These are phyloP conservation scores for Stenocarpella maydis DNA, from an alignment of 2,329 filamentous ascomycete species.

Conservation along the genomic window DNA sequence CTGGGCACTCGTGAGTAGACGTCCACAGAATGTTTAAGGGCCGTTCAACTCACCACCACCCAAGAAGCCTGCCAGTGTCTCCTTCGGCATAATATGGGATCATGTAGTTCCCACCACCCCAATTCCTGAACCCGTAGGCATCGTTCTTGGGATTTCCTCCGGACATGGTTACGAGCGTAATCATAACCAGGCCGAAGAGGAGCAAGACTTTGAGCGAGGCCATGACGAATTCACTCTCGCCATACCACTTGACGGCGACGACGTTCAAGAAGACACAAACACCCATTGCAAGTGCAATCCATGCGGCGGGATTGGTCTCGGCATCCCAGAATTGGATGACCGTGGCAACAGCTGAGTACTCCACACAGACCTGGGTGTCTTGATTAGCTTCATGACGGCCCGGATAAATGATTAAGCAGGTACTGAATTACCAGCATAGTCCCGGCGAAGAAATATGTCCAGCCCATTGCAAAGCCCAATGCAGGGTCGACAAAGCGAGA, in stretches of 20 bases:
- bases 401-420: not conserved
- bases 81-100: constrained; percentile 40
- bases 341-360: constrained; percentile 34
- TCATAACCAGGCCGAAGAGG: constrained; percentile 29
- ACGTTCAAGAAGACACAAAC: constrained; percentile 37
- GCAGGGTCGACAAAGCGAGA: constrained; percentile 62
- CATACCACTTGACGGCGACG: constrained; percentile 32
- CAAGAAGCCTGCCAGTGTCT: not conserved
- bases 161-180: constrained; percentile 23
- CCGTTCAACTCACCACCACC: not conserved
- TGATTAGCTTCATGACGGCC: not conserved
- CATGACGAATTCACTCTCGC: constrained; percentile 32
- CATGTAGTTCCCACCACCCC: constrained; percentile 51
- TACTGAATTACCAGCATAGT: constrained; percentile 53
- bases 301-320: constrained; percentile 35
- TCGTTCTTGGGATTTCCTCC: constrained; percentile 29
- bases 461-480: constrained; percentile 59
- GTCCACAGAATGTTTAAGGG: no score
- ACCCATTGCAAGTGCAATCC: constrained; percentile 36
- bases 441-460: constrained; percentile 56
- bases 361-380: not conserved
- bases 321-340: constrained; percentile 40
- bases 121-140: constrained; percentile 51
- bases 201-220: constrained; percentile 30
- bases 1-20: constrained; percentile 14